A percentile compares a stretch with the other conserved stretches of the same genome.
Conservation (phyloP, 75 land plant genomes). For the Gnetum montanum region DNA sequence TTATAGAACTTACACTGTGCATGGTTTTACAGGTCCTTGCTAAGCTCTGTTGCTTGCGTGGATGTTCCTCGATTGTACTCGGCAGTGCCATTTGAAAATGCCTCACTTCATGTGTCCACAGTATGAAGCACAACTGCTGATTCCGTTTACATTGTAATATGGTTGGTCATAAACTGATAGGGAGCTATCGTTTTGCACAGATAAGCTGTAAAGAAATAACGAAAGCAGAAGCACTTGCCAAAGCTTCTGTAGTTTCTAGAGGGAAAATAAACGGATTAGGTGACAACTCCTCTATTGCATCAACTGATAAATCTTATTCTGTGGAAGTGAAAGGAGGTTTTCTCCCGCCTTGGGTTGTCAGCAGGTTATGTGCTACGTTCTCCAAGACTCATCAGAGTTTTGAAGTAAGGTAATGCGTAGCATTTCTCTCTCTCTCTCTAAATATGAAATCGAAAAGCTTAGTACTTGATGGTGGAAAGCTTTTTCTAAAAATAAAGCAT, state of each 20-base stretch:
- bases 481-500: too few relatives aligned
- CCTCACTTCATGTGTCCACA: conserved; percentile 56
- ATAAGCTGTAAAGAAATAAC: conserved; percentile 66
- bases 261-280: neutral
- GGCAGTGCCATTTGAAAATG: conserved; percentile 73
- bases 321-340: conserved; percentile 60
- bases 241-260: conserved; percentile 1
- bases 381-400: conserved; percentile 34
- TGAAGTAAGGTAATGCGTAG: conserved; percentile 76
- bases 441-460: too few relatives aligned
- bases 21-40: conserved; percentile 49
- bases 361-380: conserved; percentile 47
- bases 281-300: neutral
- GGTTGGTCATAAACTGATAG: too few relatives aligned
- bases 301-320: conserved; percentile 24
- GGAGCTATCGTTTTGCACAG: conserved; percentile 25
- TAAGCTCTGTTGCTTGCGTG: conserved; percentile 31
- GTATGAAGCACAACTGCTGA: too few relatives aligned
- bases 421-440: too few relatives aligned
- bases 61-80: conserved; percentile 85
- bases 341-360: conserved; percentile 82
- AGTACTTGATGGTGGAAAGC: too few relatives aligned
- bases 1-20: too few relatives aligned
- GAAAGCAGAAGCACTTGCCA: conserved; percentile 24
- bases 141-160: too few relatives aligned